Evolutionary conservation across 1,284 basidiomycete genomes (phyloP).

Genomic region (Flammula alnicola): DNA sequence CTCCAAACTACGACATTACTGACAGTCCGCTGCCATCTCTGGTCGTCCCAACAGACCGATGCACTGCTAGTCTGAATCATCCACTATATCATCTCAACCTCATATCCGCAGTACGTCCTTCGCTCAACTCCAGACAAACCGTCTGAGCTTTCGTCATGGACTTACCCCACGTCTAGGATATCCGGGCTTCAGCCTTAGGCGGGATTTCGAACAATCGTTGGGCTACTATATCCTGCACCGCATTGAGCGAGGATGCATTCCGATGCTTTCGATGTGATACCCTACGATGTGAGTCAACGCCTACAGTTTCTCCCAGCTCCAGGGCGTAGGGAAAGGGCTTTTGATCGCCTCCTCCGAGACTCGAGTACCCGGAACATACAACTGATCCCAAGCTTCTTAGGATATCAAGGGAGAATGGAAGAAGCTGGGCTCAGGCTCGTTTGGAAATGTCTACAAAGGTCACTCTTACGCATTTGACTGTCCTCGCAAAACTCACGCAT

Average conservation of each 20-base stretch:
- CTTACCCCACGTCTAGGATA: background rate
- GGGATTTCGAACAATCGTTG: too few species aligned
- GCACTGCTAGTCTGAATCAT: background rate
- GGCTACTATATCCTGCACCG: background rate
- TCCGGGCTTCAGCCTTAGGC: background rate
- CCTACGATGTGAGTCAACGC: constrained; percentile 27
- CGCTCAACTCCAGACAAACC: too few species aligned
- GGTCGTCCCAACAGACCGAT: too few species aligned
- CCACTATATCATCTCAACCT: background rate
- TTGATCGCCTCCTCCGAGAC: background rate
- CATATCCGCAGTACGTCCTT: too few species aligned
- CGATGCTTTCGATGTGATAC: constrained; percentile 32
- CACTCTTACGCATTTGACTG: constrained; percentile 10
- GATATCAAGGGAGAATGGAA: constrained; percentile 90
- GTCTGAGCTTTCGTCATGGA: too few species aligned
- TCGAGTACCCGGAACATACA: background rate
- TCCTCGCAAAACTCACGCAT: constrained; percentile 9
- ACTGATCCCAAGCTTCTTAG: constrained; percentile 41
- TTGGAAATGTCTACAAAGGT: constrained; percentile 94
- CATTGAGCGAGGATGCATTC: constrained; percentile 25
- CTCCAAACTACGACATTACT: too few species aligned
- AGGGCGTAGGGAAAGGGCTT: too few species aligned
- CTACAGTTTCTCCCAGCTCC: background rate
- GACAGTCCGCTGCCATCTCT: too few species aligned
- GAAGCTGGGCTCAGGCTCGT: constrained; percentile 88